These are phyloP conservation scores for Xylogone sp. DNA, from an alignment of 2,329 filamentous ascomycete genomes.

Conservation along the genomic window DNA sequence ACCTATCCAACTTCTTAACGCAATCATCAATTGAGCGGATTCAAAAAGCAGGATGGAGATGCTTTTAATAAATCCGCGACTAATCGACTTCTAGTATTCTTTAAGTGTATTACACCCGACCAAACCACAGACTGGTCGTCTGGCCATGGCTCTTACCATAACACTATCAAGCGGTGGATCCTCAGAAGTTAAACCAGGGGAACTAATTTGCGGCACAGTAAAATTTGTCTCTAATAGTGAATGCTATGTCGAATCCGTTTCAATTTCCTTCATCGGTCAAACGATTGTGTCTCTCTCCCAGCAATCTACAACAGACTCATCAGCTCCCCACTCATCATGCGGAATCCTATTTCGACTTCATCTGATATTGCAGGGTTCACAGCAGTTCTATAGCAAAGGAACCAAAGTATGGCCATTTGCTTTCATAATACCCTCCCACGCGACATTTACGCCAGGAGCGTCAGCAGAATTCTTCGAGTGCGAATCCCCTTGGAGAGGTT, in stretches of 20 bases:
- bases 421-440: neutral
- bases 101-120: too few species aligned
- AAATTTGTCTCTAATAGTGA: neutral
- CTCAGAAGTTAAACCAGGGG: neutral
- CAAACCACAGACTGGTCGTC: too few species aligned
- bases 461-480: neutral
- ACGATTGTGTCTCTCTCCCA: neutral
- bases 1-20: too few species aligned
- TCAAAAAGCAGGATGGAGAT: too few species aligned
- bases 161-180: neutral
- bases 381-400: neutral
- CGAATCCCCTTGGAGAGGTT: neutral
- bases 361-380: neutral
- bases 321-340: neutral
- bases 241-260: neutral
- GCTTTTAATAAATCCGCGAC: too few species aligned
- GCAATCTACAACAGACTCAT: neutral
- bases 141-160: neutral
- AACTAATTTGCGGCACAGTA: neutral
- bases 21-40: too few species aligned
- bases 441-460: neutral
- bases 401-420: neutral
- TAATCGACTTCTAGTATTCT: too few species aligned
- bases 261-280: neutral
- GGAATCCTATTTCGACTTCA: neutral